Evolutionary conservation across 1,284 basidiomycete genomes (phyloP).

Genomic region (Leccinum subrobustum): DNA sequence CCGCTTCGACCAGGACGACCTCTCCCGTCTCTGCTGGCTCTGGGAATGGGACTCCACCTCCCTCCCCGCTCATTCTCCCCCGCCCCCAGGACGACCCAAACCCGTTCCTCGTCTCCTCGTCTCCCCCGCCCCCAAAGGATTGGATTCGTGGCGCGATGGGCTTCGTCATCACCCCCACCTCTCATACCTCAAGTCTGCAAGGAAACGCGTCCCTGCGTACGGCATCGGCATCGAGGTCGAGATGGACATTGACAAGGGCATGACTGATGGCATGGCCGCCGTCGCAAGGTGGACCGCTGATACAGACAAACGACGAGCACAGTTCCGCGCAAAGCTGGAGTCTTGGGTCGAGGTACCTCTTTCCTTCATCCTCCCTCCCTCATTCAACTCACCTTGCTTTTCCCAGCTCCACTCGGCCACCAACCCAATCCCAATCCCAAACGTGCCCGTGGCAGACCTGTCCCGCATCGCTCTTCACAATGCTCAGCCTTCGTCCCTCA

Average conservation of each 20-base stretch:
- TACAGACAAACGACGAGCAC: slow-evolving; percentile 55
- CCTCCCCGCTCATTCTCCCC: slow-evolving; percentile 19
- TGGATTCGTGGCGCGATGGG: slow-evolving; percentile 82
- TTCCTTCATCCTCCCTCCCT: background rate
- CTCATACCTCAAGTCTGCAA: slow-evolving; percentile 62
- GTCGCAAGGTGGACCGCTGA: slow-evolving; percentile 80
- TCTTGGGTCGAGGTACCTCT: slow-evolving; percentile 59
- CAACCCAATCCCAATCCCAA: slow-evolving; percentile 41
- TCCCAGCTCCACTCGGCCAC: slow-evolving; percentile 50
- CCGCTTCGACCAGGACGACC: slow-evolving; percentile 62
- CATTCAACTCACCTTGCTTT: slow-evolving; percentile 12
- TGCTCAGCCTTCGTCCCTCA: slow-evolving; percentile 63
- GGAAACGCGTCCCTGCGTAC: slow-evolving; percentile 71
- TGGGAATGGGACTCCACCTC: slow-evolving; percentile 78
- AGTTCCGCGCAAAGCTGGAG: slow-evolving; percentile 58
- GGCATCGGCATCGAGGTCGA: slow-evolving; percentile 84
- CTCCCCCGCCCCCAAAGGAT: slow-evolving; percentile 47
- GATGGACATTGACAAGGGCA: slow-evolving; percentile 76
- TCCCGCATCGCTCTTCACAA: slow-evolving; percentile 49
- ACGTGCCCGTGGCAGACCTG: slow-evolving; percentile 62
- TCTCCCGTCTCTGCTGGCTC: slow-evolving; percentile 78
- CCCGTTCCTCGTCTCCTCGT: slow-evolving; percentile 58
- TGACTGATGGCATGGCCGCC: slow-evolving; percentile 77
- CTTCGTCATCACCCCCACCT: slow-evolving; percentile 66
- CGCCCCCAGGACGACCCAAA: slow-evolving; percentile 56